Evolutionary conservation across 2,329 filamentous ascomycete species (phyloP).

Genomic region (Ophiocordyceps camponoti-saundersi): DNA sequence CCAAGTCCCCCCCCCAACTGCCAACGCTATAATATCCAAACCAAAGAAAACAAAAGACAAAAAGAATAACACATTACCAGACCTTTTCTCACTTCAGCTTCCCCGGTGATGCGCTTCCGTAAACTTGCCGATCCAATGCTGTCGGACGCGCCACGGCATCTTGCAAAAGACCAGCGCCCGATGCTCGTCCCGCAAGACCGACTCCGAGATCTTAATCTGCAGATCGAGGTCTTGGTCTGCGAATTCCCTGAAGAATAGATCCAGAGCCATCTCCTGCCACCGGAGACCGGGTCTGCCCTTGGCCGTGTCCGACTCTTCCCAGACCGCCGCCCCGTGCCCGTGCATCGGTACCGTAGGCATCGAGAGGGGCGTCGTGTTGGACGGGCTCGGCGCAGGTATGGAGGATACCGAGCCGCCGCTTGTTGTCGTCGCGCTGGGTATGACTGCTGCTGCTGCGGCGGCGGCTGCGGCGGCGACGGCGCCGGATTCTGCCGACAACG

Average conservation of each 20-base stretch:
- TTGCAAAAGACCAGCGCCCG: slow-evolving; percentile 47
- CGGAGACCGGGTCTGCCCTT: slow-evolving; percentile 20
- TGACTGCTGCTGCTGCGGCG: background rate
- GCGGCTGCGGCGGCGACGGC: background rate
- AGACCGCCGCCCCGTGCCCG: background rate
- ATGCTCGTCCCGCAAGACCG: slow-evolving; percentile 38
- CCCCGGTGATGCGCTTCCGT: slow-evolving; percentile 16
- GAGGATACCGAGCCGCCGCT: background rate
- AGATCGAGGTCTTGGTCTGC: slow-evolving; percentile 37
- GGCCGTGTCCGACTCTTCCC: slow-evolving; percentile 24
- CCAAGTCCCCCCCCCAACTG: background rate
- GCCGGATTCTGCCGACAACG: background rate
- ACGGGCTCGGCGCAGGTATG: background rate
- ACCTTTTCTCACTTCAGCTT: background rate
- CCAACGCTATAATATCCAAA: no score
- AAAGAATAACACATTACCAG: background rate
- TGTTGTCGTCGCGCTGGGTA: background rate
- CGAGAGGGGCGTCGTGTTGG: slow-evolving; percentile 2
- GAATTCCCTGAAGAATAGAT: slow-evolving; percentile 43
- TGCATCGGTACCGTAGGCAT: background rate
- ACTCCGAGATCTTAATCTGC: slow-evolving; percentile 42
- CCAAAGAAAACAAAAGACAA: no score
- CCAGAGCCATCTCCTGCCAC: slow-evolving; percentile 41
- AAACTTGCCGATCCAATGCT: slow-evolving; percentile 38
- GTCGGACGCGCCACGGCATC: slow-evolving; percentile 33